Percentiles rank a stretch among this genome's conserved stretches.
These are phyloP conservation scores for Quambalaria eucalypti DNA, from an alignment of 1,284 basidiomycete genomes.

Conservation along the genomic window DNA sequence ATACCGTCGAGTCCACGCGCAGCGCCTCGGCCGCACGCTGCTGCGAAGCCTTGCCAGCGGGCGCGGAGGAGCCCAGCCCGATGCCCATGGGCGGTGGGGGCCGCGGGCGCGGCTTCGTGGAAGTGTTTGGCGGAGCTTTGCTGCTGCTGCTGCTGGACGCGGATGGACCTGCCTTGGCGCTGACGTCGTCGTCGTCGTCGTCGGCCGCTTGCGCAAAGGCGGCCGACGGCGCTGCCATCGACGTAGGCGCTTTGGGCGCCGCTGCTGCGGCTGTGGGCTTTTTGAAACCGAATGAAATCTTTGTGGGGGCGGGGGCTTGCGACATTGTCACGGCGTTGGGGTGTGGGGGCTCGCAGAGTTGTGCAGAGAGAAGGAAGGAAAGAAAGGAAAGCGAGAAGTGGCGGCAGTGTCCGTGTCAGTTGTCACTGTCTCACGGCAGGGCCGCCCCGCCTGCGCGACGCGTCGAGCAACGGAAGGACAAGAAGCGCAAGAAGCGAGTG, in stretches of 20 bases:
- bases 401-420: too few relatives aligned
- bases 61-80: conserved; percentile 13
- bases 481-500: too few relatives aligned
- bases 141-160: not conserved
- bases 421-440: too few relatives aligned
- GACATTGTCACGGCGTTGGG: too few relatives aligned
- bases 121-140: not conserved
- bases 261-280: not conserved
- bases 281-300: conserved; percentile 29
- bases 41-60: conserved; percentile 20
- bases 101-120: not conserved
- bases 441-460: too few relatives aligned
- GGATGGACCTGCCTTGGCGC: not conserved
- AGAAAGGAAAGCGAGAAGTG: too few relatives aligned
- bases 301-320: too few relatives aligned
- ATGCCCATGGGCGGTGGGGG: conserved; percentile 3
- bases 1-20: conserved; percentile 71
- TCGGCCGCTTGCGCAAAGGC: conserved; percentile 7
- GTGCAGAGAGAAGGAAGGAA: too few relatives aligned
- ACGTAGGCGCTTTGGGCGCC: not conserved
- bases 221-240: not conserved
- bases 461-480: too few relatives aligned
- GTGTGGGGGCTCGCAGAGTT: too few relatives aligned
- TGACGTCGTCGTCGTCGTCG: conserved; percentile 18
- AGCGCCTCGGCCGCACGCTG: conserved; percentile 55